phyloP scores from a whole-genome alignment of 768 basidiomycete genomes.

The Piloderma croceum region DNA sequence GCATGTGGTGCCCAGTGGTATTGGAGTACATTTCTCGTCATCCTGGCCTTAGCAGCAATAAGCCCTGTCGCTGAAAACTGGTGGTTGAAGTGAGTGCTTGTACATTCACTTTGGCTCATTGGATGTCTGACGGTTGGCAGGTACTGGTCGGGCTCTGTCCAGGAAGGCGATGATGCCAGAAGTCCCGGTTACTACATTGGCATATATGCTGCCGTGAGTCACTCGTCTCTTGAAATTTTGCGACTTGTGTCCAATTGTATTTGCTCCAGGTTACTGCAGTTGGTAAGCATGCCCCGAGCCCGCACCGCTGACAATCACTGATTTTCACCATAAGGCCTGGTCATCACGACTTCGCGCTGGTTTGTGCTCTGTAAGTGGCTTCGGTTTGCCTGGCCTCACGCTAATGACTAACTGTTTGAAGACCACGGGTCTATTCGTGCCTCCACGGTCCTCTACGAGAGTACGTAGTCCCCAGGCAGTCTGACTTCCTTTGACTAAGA shows the following conservation, averaged over 20 bases:
- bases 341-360: constrained; percentile 57
- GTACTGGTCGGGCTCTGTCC: constrained; percentile 35
- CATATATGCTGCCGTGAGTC: constrained; percentile 61
- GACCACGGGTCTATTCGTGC: constrained; percentile 80
- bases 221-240: background rate
- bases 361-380: constrained; percentile 60
- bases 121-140: constrained; percentile 14
- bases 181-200: constrained; percentile 52
- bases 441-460: constrained; percentile 69
- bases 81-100: constrained; percentile 33
- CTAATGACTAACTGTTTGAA: constrained; percentile 16
- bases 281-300: too few relatives aligned
- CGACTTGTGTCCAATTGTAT: constrained; percentile 6
- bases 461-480: constrained; percentile 38
- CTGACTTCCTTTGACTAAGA: constrained; percentile 1
- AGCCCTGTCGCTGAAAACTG: constrained; percentile 56
- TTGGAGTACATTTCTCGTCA: constrained; percentile 52
- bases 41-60: constrained; percentile 51
- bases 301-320: too few relatives aligned
- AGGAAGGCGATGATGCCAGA: constrained; percentile 14
- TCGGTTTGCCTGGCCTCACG: background rate
- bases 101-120: constrained; percentile 16
- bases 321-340: too few relatives aligned
- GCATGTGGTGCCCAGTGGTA: constrained; percentile 46
- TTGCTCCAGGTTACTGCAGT: constrained; percentile 22